Conservation (phyloP, 306 rosid species). For the Prunus padus region DNA sequence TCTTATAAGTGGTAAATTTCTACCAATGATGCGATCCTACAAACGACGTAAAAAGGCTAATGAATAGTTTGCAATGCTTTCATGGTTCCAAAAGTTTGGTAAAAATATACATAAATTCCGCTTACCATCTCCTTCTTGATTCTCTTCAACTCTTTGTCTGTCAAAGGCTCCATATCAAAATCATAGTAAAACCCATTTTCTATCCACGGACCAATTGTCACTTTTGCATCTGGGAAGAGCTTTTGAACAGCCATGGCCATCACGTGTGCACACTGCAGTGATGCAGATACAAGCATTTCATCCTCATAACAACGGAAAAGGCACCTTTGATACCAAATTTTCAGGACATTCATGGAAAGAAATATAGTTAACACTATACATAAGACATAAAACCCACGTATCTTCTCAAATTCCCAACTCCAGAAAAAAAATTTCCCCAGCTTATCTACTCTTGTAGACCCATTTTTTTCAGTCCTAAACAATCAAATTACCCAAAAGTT, state of each 20-base stretch:
- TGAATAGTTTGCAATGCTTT: conserved; percentile 25
- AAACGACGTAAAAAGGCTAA: conserved; percentile 28
- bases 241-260: conserved; percentile 99
- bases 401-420: not conserved
- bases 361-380: not conserved
- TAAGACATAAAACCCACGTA: not conserved
- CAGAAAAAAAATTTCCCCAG: not conserved
- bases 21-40: conserved; percentile 79
- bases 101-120: not conserved
- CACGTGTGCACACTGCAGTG: conserved; percentile 90
- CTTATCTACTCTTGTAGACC: not conserved
- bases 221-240: conserved; percentile 89
- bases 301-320: conserved; percentile 5
- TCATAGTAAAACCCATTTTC: conserved; percentile 95
- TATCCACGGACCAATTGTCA: conserved; percentile 97
- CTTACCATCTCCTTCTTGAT: conserved; percentile 95
- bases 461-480: not conserved
- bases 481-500: not conserved
- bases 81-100: not conserved
- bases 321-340: not conserved
- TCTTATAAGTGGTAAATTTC: conserved; percentile 80
- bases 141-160: conserved; percentile 84
- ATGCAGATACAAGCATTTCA: conserved; percentile 18
- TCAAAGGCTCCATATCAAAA: conserved; percentile 81
- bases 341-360: not conserved